phyloP scores from a whole-genome alignment of 2,329 filamentous ascomycete genomes.

The Aspergillus amoenus region DNA sequence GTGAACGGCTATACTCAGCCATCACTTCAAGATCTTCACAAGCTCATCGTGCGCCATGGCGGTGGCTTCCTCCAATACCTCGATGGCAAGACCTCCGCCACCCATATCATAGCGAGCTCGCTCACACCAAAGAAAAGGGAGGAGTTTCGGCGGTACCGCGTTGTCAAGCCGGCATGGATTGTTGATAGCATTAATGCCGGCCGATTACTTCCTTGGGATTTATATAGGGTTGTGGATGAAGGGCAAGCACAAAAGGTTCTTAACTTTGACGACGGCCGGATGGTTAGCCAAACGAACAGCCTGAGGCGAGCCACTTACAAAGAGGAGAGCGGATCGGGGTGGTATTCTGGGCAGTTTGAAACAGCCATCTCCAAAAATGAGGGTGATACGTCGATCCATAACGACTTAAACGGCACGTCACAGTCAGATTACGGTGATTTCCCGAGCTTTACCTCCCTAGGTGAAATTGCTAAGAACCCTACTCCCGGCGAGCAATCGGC shows the following conservation, averaged over 20 bases:
- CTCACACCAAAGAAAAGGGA: slow-evolving; percentile 90
- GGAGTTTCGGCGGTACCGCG: slow-evolving; percentile 82
- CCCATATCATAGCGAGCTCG: slow-evolving; percentile 89
- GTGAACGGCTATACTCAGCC: slow-evolving; percentile 97
- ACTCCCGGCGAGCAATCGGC: neutral
- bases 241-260: slow-evolving; percentile 79
- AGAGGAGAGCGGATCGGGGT: slow-evolving; percentile 78
- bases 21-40: slow-evolving; percentile 83
- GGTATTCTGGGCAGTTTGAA: slow-evolving; percentile 54
- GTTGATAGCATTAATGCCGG: slow-evolving; percentile 83
- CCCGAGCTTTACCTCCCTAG: slow-evolving; percentile 30
- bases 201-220: slow-evolving; percentile 78
- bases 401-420: slow-evolving; percentile 30
- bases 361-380: slow-evolving; percentile 63
- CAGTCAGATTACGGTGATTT: slow-evolving; percentile 46
- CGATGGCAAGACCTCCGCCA: slow-evolving; percentile 90
- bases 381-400: slow-evolving; percentile 17
- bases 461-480: slow-evolving; percentile 12
- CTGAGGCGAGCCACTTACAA: slow-evolving; percentile 63
- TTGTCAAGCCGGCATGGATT: slow-evolving; percentile 94
- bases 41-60: slow-evolving; percentile 86
- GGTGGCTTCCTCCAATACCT: slow-evolving; percentile 93
- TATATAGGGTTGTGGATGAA: slow-evolving; percentile 82
- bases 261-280: slow-evolving; percentile 60
- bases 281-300: slow-evolving; percentile 66